Conservation (phyloP, 345 rosid genomes). For the Eucalyptus sp. region DNA sequence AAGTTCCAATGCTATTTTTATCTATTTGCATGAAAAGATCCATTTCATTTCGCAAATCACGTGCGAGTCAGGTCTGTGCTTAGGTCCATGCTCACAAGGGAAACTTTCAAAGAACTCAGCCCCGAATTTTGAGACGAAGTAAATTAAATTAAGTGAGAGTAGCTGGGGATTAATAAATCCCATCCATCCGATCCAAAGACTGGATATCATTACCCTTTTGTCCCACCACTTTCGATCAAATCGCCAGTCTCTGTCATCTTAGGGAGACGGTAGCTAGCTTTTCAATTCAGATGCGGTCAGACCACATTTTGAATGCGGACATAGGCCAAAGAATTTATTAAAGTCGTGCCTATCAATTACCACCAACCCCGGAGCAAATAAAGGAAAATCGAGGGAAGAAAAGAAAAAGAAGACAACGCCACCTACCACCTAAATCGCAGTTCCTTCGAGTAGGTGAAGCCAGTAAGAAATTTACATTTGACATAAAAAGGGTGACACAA, state of each 20-base stretch:
- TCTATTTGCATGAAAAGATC: too few species aligned
- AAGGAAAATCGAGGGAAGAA: too few species aligned
- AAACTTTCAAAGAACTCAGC: too few species aligned
- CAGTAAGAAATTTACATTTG: background rate
- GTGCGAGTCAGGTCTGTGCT: too few species aligned
- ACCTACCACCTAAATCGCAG: background rate
- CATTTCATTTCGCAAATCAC: too few species aligned
- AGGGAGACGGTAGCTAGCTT: too few species aligned
- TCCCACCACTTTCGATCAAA: background rate
- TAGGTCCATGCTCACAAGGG: too few species aligned
- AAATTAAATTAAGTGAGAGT: background rate
- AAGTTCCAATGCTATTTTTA: too few species aligned
- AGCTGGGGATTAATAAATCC: background rate
- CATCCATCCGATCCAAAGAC: background rate
- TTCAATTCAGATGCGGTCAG: background rate
- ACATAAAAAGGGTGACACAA: background rate
- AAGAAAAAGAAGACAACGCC: background rate
- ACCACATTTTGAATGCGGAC: background rate
- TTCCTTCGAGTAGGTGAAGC: background rate
- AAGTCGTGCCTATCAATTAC: background rate
- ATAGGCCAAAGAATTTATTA: background rate
- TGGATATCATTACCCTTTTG: background rate
- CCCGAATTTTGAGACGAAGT: background rate
- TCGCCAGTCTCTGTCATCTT: background rate
- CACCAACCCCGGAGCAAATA: background rate